phyloP scores from a whole-genome alignment of 805 yeast species.

The Candida vartiovaarae region DNA sequence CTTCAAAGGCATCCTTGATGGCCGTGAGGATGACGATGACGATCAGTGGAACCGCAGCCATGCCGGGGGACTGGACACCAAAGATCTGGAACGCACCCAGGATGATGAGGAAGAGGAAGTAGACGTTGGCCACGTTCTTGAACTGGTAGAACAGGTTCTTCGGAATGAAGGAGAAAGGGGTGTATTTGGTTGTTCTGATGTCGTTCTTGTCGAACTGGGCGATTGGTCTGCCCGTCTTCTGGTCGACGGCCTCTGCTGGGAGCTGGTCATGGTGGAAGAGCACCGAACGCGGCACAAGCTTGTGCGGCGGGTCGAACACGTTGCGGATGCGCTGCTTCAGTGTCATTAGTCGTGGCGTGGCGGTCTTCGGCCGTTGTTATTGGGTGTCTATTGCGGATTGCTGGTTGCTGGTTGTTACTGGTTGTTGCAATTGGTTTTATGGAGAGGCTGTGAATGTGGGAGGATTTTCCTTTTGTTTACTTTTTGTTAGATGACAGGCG shows the following conservation, averaged over 20 bases:
- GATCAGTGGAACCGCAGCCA: conserved; percentile 72
- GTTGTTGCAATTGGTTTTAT: too few relatives aligned
- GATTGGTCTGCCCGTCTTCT: conserved; percentile 9
- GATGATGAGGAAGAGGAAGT: conserved; percentile 73
- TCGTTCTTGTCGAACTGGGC: conserved; percentile 41
- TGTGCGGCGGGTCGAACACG: conserved; percentile 11
- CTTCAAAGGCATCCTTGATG: conserved; percentile 74
- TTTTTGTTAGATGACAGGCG: too few relatives aligned
- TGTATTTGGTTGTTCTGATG: conserved; percentile 90
- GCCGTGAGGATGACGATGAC: conserved; percentile 74
- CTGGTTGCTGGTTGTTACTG: too few relatives aligned
- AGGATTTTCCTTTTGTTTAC: too few relatives aligned
- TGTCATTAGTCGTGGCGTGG: not conserved
- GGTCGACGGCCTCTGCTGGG: conserved; percentile 9
- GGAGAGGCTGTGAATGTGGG: too few relatives aligned
- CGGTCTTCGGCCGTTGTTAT: not conserved
- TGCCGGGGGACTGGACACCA: conserved; percentile 74
- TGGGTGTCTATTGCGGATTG: too few relatives aligned
- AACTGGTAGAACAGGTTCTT: conserved; percentile 77
- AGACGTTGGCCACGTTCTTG: conserved; percentile 82
- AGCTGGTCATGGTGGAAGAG: conserved; percentile 11
- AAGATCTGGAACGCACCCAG: conserved; percentile 71
- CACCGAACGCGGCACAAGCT: conserved; percentile 11
- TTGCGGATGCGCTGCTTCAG: conserved; percentile 5
- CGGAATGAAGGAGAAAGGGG: conserved; percentile 84